Conservation (phyloP, 345 rosid genomes). For the Triadica sebifera region DNA sequence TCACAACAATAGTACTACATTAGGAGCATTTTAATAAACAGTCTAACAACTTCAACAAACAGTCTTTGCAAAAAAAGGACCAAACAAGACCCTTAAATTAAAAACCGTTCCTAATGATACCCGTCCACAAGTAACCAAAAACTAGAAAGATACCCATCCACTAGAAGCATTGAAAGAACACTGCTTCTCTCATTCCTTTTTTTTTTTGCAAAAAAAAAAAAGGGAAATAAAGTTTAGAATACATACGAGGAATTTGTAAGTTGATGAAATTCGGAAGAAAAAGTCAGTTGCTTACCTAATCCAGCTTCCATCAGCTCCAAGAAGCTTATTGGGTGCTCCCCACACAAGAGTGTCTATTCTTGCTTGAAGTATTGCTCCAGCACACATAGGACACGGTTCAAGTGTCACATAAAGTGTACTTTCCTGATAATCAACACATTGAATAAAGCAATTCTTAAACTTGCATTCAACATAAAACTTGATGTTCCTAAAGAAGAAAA, state of each 20-base stretch:
- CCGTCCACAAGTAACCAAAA: background rate
- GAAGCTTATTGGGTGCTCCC: conserved; percentile 99
- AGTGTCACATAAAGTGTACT: conserved; percentile 88
- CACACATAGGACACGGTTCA: conserved; percentile 98
- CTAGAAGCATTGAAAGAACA: background rate
- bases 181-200: background rate
- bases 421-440: conserved; percentile 41
- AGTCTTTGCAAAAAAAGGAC: background rate
- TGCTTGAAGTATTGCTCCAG: conserved; percentile 98
- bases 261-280: background rate
- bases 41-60: background rate
- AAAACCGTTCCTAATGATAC: background rate
- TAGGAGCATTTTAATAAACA: background rate
- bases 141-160: background rate
- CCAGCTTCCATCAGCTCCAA: conserved; percentile 99
- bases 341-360: conserved; percentile 83
- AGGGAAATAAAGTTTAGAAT: background rate
- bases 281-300: conserved; percentile 50
- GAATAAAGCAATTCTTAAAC: background rate
- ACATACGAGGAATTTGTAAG: background rate
- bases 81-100: background rate
- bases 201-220: no score
- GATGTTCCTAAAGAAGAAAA: background rate
- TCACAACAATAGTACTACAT: background rate
- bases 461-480: background rate